Evolutionary conservation across 805 yeast species (phyloP), one percentile per base, ranked within the genome.

Genomic region (Candida xyloterini): DNA sequence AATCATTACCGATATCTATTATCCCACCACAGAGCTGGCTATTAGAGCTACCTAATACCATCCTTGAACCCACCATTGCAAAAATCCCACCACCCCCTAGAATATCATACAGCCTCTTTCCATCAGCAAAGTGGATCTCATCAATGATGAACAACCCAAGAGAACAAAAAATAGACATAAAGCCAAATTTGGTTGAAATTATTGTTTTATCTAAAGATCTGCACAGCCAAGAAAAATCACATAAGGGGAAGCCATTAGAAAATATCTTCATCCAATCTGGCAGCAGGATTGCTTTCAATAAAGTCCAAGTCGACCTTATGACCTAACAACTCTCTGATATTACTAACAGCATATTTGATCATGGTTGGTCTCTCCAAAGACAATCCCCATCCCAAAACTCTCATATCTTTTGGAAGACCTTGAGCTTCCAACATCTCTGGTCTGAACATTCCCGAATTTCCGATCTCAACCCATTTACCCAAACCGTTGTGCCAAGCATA

Each of bases 361-460:
- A 93, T 93, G 23, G 99, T 93, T 49, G 99, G 99, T 71, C 99
- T 83, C 69, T 93, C 99, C 62, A 93, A 75, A 16, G 95, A 84
- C 56, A 93, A 74, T 59, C 99, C 99, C 89, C 95, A 93, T 47
- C 99, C 99, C 51, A 89, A 76, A 10, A 91, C 98, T 63, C 97
- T 78, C 71, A 95, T 67, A 62, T 87, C 84, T 71, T 82, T 82
- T 44, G 99, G 99, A 59, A 93, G 76, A 25, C 99, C 99, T 98
- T 93, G 91, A 31, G 96, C 71, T 70, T 89, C 96, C 62, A 95
- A 75, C 99, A 93, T 93, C 70, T 93, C 99, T 10, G 99, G 99
- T 70, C 99, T 82, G 76, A 93, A 93, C 96, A 93, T 84, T 65
- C 99, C 99, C 14, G 97, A 89, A 74, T 93, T 93, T 66, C 99